Evolutionary conservation across 352 stramenopile species (phyloP).

Genomic region (Paralagenidium karlingii): DNA sequence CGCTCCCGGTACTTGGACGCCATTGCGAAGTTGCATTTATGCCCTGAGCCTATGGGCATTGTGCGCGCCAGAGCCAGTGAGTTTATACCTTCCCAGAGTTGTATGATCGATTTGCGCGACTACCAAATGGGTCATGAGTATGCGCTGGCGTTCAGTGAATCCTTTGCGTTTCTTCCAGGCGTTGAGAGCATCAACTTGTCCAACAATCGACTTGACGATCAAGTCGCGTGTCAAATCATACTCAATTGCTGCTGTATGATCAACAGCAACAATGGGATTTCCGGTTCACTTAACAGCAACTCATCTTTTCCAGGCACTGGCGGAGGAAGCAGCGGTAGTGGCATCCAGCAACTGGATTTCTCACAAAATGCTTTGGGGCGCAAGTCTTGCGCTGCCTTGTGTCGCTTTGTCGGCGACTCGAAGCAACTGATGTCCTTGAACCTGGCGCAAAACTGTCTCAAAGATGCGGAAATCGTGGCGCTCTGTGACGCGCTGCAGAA

Average conservation of each 20-base stretch:
- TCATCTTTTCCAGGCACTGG: no score
- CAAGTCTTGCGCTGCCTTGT: constrained; percentile 21
- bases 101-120: constrained; percentile 43
- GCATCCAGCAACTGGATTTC: constrained; percentile 41
- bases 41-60: constrained; percentile 51
- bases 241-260: no score
- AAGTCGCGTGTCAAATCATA: constrained; percentile 37
- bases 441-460: constrained; percentile 47
- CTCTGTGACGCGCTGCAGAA: constrained; percentile 62
- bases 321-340: constrained; percentile 7
- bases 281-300: no score
- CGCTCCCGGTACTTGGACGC: constrained; percentile 49
- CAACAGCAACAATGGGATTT: no score
- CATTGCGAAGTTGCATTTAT: constrained; percentile 37
- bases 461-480: constrained; percentile 42
- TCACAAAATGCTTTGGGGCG: constrained; percentile 39
- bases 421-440: constrained; percentile 49
- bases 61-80: constrained; percentile 18
- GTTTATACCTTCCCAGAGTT: background rate
- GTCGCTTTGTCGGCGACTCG: constrained; percentile 20
- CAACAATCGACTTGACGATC: constrained; percentile 57
- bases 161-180: constrained; percentile 42
- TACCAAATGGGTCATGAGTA: constrained; percentile 59
- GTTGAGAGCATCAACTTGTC: constrained; percentile 59
- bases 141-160: constrained; percentile 36